These are phyloP conservation scores for Ophiostoma fasciatum DNA, from an alignment of 2,329 filamentous ascomycete species.

Conservation along the genomic window DNA sequence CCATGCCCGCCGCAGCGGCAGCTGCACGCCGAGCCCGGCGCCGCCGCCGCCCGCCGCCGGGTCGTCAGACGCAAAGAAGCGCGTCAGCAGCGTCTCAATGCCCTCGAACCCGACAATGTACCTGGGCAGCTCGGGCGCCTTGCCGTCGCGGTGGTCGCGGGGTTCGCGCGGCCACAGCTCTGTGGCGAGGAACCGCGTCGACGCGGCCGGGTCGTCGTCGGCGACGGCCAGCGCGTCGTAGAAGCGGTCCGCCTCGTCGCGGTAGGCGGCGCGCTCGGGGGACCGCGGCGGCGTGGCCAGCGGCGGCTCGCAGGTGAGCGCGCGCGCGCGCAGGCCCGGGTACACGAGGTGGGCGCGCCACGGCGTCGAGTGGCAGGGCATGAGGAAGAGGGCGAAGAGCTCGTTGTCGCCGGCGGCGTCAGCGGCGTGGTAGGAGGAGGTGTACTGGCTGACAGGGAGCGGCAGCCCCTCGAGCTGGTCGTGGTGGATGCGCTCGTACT, in stretches of 20 bases:
- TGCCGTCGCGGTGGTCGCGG: not conserved
- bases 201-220: not conserved
- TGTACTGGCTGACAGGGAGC: constrained; percentile 12
- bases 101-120: constrained; percentile 49
- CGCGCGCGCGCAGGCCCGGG: constrained; percentile 61
- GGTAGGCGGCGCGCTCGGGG: constrained; percentile 50
- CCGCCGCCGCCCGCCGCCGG: constrained; percentile 18
- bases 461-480: constrained; percentile 19
- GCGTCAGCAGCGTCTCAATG: constrained; percentile 32
- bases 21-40: constrained; percentile 24
- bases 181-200: constrained; percentile 34
- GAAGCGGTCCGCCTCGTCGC: constrained; percentile 85
- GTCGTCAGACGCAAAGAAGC: constrained; percentile 22
- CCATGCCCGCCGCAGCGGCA: constrained; percentile 33
- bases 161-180: constrained; percentile 30
- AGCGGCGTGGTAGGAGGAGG: constrained; percentile 3
- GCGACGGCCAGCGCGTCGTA: constrained; percentile 44
- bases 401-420: constrained; percentile 20
- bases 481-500: constrained; percentile 48
- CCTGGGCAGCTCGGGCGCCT: constrained; percentile 27
- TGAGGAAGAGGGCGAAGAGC: constrained; percentile 66
- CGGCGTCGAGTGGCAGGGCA: constrained; percentile 90
- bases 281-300: constrained; percentile 47
- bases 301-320: constrained; percentile 81
- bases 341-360: constrained; percentile 83